These are phyloP conservation scores for Aeschynomene evenia DNA, from an alignment of 306 rosid species.

Conservation along the genomic window DNA sequence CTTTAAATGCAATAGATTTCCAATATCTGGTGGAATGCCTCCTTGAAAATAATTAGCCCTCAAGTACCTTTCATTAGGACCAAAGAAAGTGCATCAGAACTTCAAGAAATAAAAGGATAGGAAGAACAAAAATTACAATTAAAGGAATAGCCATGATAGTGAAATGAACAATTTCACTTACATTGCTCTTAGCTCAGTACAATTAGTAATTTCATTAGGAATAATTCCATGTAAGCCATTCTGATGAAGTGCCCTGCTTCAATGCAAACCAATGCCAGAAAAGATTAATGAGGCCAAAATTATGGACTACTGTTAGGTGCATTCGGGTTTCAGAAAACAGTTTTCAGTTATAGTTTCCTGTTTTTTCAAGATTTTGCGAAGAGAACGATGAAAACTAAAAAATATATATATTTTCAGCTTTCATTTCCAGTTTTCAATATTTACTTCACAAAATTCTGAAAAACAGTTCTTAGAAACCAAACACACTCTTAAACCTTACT, in stretches of 20 bases:
- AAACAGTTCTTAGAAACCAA: too few relatives aligned
- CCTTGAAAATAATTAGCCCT: conserved; percentile 72
- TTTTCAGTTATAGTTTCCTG: too few relatives aligned
- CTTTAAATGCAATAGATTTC: conserved; percentile 65
- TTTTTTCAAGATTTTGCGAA: too few relatives aligned
- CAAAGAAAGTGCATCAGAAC: neutral
- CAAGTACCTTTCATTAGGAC: conserved; percentile 47
- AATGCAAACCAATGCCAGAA: neutral
- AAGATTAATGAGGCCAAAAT: neutral
- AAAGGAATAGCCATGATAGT: neutral
- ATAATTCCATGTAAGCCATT: conserved; percentile 69
- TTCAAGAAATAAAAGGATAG: neutral
- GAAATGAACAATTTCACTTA: conserved; percentile 30
- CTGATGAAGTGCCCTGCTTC: conserved; percentile 72
- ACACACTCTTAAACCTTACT: too few relatives aligned
- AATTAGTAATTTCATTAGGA: conserved; percentile 59
- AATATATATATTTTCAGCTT: too few relatives aligned
- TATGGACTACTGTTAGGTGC: too few relatives aligned
- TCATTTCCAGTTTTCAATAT: too few relatives aligned
- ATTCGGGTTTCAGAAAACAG: too few relatives aligned
- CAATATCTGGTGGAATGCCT: conserved; percentile 66
- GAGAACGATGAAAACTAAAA: too few relatives aligned
- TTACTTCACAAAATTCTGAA: too few relatives aligned
- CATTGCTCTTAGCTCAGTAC: conserved; percentile 71
- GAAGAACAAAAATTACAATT: neutral